phyloP scores from a whole-genome alignment of 768 basidiomycete species.

The Naganishia vishniacii region DNA sequence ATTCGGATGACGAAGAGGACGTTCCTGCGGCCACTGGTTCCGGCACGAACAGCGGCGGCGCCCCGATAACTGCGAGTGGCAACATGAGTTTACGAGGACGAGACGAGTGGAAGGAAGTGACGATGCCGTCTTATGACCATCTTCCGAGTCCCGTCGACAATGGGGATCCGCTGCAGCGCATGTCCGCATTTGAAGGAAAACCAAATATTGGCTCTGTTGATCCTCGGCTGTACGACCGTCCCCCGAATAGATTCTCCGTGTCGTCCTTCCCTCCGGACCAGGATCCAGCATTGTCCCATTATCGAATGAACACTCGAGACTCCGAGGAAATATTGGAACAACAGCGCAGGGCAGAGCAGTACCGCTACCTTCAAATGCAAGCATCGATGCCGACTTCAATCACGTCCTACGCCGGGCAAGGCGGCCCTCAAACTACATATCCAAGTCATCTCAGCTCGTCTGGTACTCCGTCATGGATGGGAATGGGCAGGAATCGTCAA shows the following conservation, averaged over 20 bases:
- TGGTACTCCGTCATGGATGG: constrained; percentile 9
- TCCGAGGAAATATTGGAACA: constrained; percentile 20
- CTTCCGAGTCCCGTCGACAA: background rate
- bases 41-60: constrained; percentile 5
- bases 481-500: constrained; percentile 17
- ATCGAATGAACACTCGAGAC: constrained; percentile 2
- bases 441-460: background rate
- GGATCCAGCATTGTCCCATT: background rate
- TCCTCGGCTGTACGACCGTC: constrained; percentile 5
- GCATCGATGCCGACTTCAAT: background rate
- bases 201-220: background rate
- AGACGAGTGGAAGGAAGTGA: constrained; percentile 28
- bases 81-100: constrained; percentile 25
- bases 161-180: background rate
- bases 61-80: background rate
- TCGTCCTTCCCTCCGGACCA: background rate
- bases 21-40: background rate
- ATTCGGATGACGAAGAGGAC: constrained; percentile 44
- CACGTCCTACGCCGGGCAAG: background rate
- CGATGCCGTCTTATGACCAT: constrained; percentile 2
- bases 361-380: constrained; percentile 14
- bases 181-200: background rate
- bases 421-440: background rate
- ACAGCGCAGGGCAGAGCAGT: constrained; percentile 12
- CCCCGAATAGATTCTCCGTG: background rate